Conservation (phyloP, 352 stramenopile genomes). For the Phytophthora colocasiae region DNA sequence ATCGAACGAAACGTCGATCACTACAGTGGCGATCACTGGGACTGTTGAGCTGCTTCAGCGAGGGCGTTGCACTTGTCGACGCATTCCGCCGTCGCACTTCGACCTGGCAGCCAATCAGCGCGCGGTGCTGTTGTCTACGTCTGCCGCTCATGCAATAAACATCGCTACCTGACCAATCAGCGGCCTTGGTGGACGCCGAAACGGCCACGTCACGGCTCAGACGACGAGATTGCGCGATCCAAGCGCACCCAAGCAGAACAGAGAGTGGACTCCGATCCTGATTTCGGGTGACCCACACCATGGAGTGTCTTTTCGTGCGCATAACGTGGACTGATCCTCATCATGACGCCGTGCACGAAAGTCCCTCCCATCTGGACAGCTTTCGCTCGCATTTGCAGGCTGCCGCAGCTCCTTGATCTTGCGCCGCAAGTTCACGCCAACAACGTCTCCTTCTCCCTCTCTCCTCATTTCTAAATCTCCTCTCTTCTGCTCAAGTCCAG, state of each 20-base stretch:
- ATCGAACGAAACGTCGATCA: too few species aligned
- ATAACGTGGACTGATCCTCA: background rate
- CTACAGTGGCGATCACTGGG: too few species aligned
- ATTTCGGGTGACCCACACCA: background rate
- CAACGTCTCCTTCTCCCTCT: too few species aligned
- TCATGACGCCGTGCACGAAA: background rate
- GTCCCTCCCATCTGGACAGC: background rate
- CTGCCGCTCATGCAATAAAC: conserved; percentile 8
- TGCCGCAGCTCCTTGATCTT: background rate
- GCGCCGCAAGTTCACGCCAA: too few species aligned
- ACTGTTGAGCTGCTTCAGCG: too few species aligned
- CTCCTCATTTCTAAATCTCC: conserved; percentile 31
- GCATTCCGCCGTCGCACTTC: conserved; percentile 28
- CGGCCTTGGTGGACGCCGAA: background rate
- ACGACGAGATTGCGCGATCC: conserved; percentile 12
- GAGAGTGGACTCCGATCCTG: background rate
- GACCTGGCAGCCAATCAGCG: background rate
- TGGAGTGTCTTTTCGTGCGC: background rate
- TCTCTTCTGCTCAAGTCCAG: conserved; percentile 11
- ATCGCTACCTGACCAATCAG: conserved; percentile 14
- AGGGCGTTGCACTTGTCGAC: background rate
- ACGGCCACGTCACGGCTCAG: conserved; percentile 8
- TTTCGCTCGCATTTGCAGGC: background rate
- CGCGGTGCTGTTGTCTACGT: background rate
- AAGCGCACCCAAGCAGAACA: background rate